Conservation (phyloP, 202 grass and related monocot species). For the Brachypodium distachyon region DNA sequence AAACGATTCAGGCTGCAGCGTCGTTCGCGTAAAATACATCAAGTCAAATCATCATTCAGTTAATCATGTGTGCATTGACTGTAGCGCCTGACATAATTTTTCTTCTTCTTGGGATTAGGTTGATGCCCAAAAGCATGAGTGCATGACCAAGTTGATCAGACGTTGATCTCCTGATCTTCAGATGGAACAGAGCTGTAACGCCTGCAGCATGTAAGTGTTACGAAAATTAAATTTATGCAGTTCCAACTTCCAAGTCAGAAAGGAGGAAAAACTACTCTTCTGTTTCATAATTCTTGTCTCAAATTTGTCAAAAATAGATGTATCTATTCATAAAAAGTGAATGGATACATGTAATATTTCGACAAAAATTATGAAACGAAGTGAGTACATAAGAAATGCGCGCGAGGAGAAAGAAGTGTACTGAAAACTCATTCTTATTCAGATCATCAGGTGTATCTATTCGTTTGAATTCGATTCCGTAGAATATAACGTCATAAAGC, state of each 20-base stretch:
- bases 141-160: not conserved
- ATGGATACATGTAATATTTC: no score
- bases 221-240: not conserved
- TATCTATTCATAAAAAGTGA: no score
- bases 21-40: no score
- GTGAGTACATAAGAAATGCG: no score
- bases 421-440: not conserved
- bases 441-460: not conserved
- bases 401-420: not conserved
- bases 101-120: not conserved
- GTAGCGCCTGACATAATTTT: not conserved
- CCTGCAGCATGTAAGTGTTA: slow-evolving; percentile 9
- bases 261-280: not conserved
- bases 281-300: no score
- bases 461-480: not conserved
- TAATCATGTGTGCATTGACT: no score
- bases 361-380: no score
- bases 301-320: no score
- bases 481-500: not conserved
- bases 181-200: not conserved
- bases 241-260: not conserved
- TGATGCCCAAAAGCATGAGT: no score
- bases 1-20: no score
- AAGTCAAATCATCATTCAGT: no score
- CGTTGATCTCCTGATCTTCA: not conserved